Conservation (phyloP, 768 basidiomycete genomes). For the Calocybe gangraenosa region DNA sequence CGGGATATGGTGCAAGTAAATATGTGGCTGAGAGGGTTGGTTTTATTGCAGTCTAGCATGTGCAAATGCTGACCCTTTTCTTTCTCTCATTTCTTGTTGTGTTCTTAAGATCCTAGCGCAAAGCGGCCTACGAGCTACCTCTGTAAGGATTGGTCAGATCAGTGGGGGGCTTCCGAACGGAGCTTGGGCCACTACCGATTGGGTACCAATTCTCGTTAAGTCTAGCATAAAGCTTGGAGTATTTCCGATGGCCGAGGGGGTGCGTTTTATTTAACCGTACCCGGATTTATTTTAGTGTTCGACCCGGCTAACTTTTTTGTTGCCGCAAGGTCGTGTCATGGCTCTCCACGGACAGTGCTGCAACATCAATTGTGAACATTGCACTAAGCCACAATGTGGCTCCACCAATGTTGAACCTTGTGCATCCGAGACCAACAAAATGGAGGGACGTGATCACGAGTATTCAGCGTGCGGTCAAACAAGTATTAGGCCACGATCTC, state of each 20-base stretch:
- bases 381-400: constrained; percentile 16
- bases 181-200: constrained; percentile 32
- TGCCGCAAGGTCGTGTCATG: constrained; percentile 30
- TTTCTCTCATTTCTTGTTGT: not conserved
- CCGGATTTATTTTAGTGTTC: no score
- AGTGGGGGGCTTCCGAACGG: constrained; percentile 26
- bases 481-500: constrained; percentile 1
- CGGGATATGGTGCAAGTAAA: constrained; percentile 44
- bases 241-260: constrained; percentile 22
- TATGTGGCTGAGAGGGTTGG: constrained; percentile 33
- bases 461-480: not conserved
- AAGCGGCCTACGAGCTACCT: constrained; percentile 25
- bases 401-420: constrained; percentile 28
- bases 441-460: constrained; percentile 27
- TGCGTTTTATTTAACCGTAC: no score
- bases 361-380: constrained; percentile 24
- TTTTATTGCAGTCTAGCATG: constrained; percentile 8
- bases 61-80: no score
- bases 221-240: constrained; percentile 23
- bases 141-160: constrained; percentile 31
- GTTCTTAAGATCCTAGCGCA: constrained; percentile 20
- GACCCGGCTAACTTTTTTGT: no score
- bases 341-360: constrained; percentile 26
- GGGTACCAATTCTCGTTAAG: constrained; percentile 32
- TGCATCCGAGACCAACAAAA: constrained; percentile 30